A percentile compares a stretch with the other conserved stretches of the same genome.
phyloP scores from a whole-genome alignment of 2,329 filamentous ascomycete species.

The Penicillium sp. region DNA sequence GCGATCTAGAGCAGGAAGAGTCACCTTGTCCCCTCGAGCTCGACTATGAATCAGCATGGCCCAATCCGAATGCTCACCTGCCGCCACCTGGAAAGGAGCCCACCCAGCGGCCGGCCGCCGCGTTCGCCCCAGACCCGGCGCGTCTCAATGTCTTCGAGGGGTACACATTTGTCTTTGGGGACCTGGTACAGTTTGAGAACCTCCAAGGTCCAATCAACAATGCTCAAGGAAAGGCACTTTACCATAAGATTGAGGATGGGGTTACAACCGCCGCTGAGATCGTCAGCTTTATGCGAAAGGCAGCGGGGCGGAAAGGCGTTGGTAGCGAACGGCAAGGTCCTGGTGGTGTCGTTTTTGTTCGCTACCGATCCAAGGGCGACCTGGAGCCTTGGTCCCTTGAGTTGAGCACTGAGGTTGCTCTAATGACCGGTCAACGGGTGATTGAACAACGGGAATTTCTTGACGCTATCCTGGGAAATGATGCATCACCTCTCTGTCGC shows the following conservation, averaged over 20 bases:
- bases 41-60: slow-evolving; percentile 78
- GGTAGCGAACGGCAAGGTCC: slow-evolving; percentile 61
- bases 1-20: slow-evolving; percentile 50
- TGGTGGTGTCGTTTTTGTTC: slow-evolving; percentile 71
- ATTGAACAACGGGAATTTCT: slow-evolving; percentile 90
- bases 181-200: slow-evolving; percentile 68
- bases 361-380: slow-evolving; percentile 60
- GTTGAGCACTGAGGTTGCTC: slow-evolving; percentile 66
- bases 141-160: slow-evolving; percentile 74
- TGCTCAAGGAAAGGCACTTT: slow-evolving; percentile 76
- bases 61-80: slow-evolving; percentile 66
- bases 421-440: slow-evolving; percentile 72
- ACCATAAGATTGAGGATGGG: slow-evolving; percentile 58
- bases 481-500: slow-evolving; percentile 68
- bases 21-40: slow-evolving; percentile 62
- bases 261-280: slow-evolving; percentile 71
- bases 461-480: slow-evolving; percentile 78
- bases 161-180: slow-evolving; percentile 85
- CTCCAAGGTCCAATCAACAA: slow-evolving; percentile 70
- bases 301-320: slow-evolving; percentile 69
- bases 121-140: slow-evolving; percentile 65
- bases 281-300: slow-evolving; percentile 68
- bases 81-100: slow-evolving; percentile 74
- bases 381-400: slow-evolving; percentile 64
- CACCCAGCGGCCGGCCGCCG: slow-evolving; percentile 61